A percentile compares a stretch with the other conserved stretches of the same genome.
Conservation (phyloP, 768 basidiomycete species). For the Macrolepiota albuminosa region DNA sequence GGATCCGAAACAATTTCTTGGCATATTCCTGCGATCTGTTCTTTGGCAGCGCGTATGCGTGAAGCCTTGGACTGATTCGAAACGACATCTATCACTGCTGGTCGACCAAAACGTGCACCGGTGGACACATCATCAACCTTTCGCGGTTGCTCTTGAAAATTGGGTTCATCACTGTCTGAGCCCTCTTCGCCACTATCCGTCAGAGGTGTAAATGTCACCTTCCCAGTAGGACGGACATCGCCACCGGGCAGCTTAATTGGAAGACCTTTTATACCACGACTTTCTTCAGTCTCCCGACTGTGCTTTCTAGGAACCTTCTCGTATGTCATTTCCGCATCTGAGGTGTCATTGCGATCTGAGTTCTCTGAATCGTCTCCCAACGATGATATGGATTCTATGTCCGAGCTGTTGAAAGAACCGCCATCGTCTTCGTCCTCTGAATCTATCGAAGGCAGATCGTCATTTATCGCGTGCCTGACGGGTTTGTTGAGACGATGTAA, state of each 20-base stretch:
- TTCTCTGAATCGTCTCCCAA: constrained; percentile 17
- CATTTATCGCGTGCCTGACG: constrained; percentile 31
- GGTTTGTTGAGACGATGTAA: constrained; percentile 66
- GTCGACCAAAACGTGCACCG: constrained; percentile 84
- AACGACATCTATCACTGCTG: constrained; percentile 70
- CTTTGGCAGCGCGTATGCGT: constrained; percentile 76
- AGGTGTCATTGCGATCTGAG: constrained; percentile 30
- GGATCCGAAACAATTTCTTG: constrained; percentile 94
- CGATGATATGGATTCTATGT: constrained; percentile 28
- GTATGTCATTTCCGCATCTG: constrained; percentile 73
- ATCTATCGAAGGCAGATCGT: constrained; percentile 63
- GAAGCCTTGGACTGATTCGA: constrained; percentile 58
- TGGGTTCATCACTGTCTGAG: constrained; percentile 26
- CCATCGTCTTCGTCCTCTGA: constrained; percentile 58
- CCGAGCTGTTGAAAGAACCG: constrained; percentile 19
- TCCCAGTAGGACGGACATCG: constrained; percentile 58
- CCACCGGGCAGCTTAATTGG: constrained; percentile 89
- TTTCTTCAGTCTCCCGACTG: constrained; percentile 40
- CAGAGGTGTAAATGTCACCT: constrained; percentile 10
- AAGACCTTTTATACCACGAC: constrained; percentile 53
- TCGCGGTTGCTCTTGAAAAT: constrained; percentile 24
- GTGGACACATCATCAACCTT: constrained; percentile 70
- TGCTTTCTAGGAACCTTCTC: constrained; percentile 57
- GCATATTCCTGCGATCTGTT: constrained; percentile 90
- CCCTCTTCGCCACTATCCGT: constrained; percentile 17